Conservation (phyloP, 192 early-diverging fungal genomes). For the Linnemannia hyalina region DNA sequence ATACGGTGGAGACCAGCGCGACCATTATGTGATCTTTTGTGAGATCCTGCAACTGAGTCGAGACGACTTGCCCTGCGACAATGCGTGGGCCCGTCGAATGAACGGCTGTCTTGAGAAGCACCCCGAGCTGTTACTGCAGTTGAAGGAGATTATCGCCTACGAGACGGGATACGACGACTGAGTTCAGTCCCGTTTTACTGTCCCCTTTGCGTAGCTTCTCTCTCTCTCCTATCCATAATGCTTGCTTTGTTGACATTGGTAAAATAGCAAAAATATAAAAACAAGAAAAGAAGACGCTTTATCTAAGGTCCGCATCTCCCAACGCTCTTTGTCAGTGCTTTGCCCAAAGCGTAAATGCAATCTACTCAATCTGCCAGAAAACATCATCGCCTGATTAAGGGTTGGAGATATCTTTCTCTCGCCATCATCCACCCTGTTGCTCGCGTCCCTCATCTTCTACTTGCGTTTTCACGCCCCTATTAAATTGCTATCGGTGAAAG, state of each 20-base stretch:
- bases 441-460: neutral
- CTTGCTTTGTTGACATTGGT: neutral
- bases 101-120: constrained; percentile 45
- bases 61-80: constrained; percentile 39
- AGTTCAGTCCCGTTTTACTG: neutral
- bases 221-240: neutral
- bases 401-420: neutral
- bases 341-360: neutral
- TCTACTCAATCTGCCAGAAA: neutral
- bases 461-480: neutral
- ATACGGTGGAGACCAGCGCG: constrained; percentile 34
- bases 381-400: neutral
- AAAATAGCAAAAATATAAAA: neutral
- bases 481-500: neutral
- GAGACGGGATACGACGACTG: constrained; percentile 41
- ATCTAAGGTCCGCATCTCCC: neutral
- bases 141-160: constrained; percentile 52
- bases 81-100: constrained; percentile 44
- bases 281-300: neutral
- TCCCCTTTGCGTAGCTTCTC: neutral
- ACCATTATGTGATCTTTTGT: constrained; percentile 39
- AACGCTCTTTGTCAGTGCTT: neutral
- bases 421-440: too few species aligned
- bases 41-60: constrained; percentile 26
- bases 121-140: constrained; percentile 44